phyloP scores from a whole-genome alignment of 768 basidiomycete genomes.

The Mycena haematopus region DNA sequence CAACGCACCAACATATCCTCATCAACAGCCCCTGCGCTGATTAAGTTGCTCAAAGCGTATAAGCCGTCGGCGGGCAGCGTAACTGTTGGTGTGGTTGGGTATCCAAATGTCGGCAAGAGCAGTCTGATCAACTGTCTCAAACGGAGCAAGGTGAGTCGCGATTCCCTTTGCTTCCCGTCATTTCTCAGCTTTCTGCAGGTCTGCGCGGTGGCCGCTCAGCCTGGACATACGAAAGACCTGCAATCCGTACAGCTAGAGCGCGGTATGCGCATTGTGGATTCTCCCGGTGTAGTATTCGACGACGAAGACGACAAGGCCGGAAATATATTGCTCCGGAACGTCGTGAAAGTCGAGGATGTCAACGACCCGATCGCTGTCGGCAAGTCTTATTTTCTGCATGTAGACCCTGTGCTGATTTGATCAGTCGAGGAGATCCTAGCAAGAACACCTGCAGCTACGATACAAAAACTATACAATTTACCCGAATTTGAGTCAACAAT shows the following conservation, averaged over 20 bases:
- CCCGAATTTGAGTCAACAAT: conserved; percentile 74
- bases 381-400: conserved; percentile 43
- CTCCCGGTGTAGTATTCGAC: conserved; percentile 97
- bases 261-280: conserved; percentile 91
- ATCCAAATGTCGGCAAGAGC: conserved; percentile 98
- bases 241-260: conserved; percentile 94
- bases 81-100: conserved; percentile 92
- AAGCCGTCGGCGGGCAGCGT: conserved; percentile 74
- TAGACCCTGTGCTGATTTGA: conserved; percentile 8
- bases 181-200: conserved; percentile 49
- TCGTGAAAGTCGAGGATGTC: conserved; percentile 89
- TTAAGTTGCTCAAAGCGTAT: conserved; percentile 85
- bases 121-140: conserved; percentile 93
- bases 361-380: conserved; percentile 91
- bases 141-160: conserved; percentile 66
- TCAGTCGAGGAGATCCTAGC: conserved; percentile 86
- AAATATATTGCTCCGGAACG: conserved; percentile 83
- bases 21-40: conserved; percentile 73
- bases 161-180: conserved; percentile 3
- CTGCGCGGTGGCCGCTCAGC: conserved; percentile 94
- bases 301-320: conserved; percentile 70
- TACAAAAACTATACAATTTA: conserved; percentile 87
- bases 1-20: conserved; percentile 85
- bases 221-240: conserved; percentile 91
- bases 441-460: conserved; percentile 70